Evolutionary conservation across 2,329 filamentous ascomycete genomes (phyloP).

Genomic region (Monilinia aucupariae): DNA sequence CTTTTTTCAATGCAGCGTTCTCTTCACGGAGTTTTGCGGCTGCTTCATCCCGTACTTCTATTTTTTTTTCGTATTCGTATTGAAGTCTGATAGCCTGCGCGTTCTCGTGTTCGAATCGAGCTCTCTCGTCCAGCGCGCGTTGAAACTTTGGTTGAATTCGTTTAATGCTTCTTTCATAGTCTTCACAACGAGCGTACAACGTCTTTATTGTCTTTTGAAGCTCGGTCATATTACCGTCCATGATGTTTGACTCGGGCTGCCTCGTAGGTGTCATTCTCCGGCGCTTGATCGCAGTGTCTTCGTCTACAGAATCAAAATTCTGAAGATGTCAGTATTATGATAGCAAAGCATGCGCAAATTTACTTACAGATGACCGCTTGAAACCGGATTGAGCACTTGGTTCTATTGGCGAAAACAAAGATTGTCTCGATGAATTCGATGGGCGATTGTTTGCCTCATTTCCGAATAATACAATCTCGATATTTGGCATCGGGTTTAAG

Average conservation of each 20-base stretch:
- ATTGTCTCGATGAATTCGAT: neutral
- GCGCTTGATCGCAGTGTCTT: constrained; percentile 7
- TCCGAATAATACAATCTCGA: constrained; percentile 17
- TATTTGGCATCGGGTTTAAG: constrained; percentile 25
- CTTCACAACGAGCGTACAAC: constrained; percentile 44
- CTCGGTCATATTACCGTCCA: constrained; percentile 34
- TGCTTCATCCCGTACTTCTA: constrained; percentile 23
- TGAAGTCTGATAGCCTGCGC: constrained; percentile 25
- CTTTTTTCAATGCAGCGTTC: constrained; percentile 21
- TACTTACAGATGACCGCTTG: constrained; percentile 20
- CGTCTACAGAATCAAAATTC: constrained; percentile 11
- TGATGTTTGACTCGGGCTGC: constrained; percentile 1
- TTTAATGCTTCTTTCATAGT: constrained; percentile 42
- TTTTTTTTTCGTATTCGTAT: constrained; percentile 20
- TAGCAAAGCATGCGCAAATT: neutral
- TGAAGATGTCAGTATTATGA: neutral
- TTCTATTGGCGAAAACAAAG: constrained; percentile 11
- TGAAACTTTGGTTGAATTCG: constrained; percentile 45
- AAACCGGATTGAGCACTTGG: neutral
- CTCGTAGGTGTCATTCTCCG: constrained; percentile 12
- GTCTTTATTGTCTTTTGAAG: constrained; percentile 41
- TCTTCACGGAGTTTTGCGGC: constrained; percentile 29
- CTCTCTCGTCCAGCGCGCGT: constrained; percentile 48
- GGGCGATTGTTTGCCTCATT: neutral
- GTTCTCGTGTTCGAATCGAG: constrained; percentile 43